A percentile compares a stretch with the other conserved stretches of the same genome.
phyloP scores from a whole-genome alignment of 2,329 filamentous ascomycete species.

The Ophiobolus disseminans region DNA sequence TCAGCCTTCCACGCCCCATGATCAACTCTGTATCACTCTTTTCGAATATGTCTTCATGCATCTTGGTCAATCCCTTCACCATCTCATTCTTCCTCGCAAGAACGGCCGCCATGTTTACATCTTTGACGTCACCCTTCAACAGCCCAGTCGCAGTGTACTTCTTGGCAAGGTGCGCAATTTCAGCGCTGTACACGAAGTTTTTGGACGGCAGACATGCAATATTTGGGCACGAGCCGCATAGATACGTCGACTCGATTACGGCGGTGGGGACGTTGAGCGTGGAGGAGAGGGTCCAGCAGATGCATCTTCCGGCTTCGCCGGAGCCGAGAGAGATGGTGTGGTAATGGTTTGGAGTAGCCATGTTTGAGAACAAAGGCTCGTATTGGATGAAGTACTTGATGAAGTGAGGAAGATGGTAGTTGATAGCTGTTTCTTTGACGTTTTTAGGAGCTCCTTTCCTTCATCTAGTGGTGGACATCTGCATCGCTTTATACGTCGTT shows the following conservation, averaged over 20 bases:
- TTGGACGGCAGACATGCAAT: conserved; percentile 21
- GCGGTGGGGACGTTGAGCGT: conserved; percentile 10
- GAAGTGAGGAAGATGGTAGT: no score
- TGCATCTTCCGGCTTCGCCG: conserved; percentile 19
- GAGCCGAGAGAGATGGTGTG: conserved; percentile 20
- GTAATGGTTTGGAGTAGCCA: conserved; percentile 14
- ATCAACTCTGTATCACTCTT: conserved; percentile 14
- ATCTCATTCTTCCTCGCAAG: conserved; percentile 13
- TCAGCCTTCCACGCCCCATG: conserved; percentile 8
- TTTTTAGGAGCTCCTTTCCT: no score
- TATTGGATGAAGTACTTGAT: not conserved
- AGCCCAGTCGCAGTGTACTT: conserved; percentile 12
- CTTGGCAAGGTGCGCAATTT: conserved; percentile 7
- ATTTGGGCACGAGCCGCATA: conserved; percentile 23
- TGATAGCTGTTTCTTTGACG: no score
- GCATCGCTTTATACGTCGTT: no score
- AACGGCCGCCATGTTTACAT: conserved; percentile 10
- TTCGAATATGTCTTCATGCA: conserved; percentile 16
- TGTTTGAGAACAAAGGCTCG: not conserved
- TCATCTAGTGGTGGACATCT: no score
- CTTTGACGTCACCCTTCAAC: not conserved
- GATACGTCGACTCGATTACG: conserved; percentile 18
- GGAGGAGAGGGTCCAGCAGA: conserved; percentile 17
- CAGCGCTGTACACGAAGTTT: conserved; percentile 17
- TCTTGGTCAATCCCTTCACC: conserved; percentile 18